Conservation (phyloP, 176 grass and related monocot genomes). For the Lolium multiflorum region DNA sequence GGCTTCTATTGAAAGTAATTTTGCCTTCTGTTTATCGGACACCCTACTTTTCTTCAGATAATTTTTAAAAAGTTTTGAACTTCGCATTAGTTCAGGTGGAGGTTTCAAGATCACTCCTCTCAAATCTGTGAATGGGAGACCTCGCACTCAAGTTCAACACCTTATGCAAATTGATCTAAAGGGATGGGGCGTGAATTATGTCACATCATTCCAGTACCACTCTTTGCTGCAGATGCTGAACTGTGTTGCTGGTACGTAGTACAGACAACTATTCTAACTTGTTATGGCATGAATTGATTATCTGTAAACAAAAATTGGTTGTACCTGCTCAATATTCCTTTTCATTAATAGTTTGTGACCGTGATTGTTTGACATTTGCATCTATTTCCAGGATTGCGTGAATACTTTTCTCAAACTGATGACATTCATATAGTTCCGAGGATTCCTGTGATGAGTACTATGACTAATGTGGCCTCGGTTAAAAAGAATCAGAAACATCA, state of each 20-base stretch:
- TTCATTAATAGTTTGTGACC: not conserved
- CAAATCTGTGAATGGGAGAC: constrained; percentile 69
- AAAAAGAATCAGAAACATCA: constrained; percentile 60
- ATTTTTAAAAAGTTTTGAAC: constrained; percentile 20
- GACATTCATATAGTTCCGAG: constrained; percentile 66
- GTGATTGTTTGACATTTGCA: constrained; percentile 22
- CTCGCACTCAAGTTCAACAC: constrained; percentile 87
- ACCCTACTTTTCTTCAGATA: not conserved
- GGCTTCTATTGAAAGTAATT: constrained; percentile 90
- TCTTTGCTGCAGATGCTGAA: constrained; percentile 98
- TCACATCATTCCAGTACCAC: constrained; percentile 94
- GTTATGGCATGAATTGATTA: constrained; percentile 26
- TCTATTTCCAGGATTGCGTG: constrained; percentile 82
- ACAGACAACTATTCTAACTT: constrained; percentile 44
- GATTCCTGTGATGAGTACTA: constrained; percentile 80
- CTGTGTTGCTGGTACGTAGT: constrained; percentile 83
- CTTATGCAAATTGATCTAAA: constrained; percentile 99
- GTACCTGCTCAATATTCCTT: constrained; percentile 18
- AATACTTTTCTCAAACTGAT: constrained; percentile 91
- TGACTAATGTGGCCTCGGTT: constrained; percentile 46
- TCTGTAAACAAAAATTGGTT: not conserved
- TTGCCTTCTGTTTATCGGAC: constrained; percentile 36
- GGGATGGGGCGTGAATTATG: constrained; percentile 81
- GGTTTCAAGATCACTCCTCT: constrained; percentile 98
- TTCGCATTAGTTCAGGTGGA: constrained; percentile 68